Evolutionary conservation across 164 flowering plant species (phyloP), one percentile per base, ranked within the genome.

Genomic region (Berberis vulgaris): DNA sequence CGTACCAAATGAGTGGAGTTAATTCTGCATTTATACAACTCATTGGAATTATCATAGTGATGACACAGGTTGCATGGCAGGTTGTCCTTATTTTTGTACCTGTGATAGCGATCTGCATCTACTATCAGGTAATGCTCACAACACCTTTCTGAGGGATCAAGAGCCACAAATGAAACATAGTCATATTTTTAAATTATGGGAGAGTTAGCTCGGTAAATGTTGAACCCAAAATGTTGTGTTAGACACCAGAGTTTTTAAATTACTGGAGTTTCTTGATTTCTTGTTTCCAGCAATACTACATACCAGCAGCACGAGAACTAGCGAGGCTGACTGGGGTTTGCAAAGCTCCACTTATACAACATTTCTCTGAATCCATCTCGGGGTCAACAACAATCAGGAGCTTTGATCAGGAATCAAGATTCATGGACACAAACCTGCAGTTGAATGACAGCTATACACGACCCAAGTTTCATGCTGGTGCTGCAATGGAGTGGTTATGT

Each of bases 41-140:
- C 11, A 60, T 89, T 6, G 97, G 91, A 58, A 79, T 86, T 56
- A 75, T 95, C 68, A 94, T 77, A 57, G 96, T 95, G n/a, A 86
- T 91, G 95, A 87, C 91, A 26, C 99, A 87, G 70, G 85, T 80
- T 62, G 85, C 97, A 7, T 89, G 97, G 99, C 93, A 83, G 73
- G 87, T 94, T 70, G 83, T 91, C 71, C 55, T 91, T n/a, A 43
- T 91, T 64, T 91, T 87, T 62, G 78, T 91, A 61, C 99, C 99
- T 43, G 79, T 86, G 1, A 68, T 81, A 68, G 82, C 80, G 13
- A 43, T 64, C 67, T 82, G 86, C 77, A 64, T 89, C n/a, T 91
- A 89, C 93, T 91, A 78, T 68, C 88, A 91, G 96, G 99, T 91
- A 80, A 67, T 55, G 46, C 62, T 11, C 13, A 45, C 38, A n/a